A percentile compares a stretch with the other conserved stretches of the same genome.
These are phyloP conservation scores for Calycina marina DNA, from an alignment of 2,329 filamentous ascomycete genomes.

Conservation along the genomic window DNA sequence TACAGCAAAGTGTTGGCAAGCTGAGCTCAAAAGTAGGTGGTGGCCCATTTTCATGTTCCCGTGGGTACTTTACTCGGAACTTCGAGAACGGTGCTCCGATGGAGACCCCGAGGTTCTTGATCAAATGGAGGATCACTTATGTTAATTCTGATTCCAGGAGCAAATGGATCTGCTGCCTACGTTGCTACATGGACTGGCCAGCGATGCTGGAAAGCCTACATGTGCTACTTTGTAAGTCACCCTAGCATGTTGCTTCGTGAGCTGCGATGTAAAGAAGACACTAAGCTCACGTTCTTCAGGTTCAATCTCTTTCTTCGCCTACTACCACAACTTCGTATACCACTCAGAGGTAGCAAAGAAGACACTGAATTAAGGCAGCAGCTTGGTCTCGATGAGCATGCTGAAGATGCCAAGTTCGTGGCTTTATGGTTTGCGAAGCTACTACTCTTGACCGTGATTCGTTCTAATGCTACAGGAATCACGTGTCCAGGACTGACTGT, in stretches of 20 bases:
- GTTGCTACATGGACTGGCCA: constrained; percentile 50
- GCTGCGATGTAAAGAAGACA: too few species aligned
- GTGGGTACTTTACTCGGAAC: too few species aligned
- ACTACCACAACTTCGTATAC: constrained; percentile 56
- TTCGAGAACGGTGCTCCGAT: too few species aligned
- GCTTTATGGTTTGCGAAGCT: constrained; percentile 65
- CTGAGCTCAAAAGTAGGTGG: constrained; percentile 32
- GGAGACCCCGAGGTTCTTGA: too few species aligned
- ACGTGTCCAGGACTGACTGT: constrained; percentile 41
- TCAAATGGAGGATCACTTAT: too few species aligned
- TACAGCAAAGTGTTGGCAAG: constrained; percentile 66
- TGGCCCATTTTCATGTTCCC: too few species aligned
- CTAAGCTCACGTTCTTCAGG: neutral
- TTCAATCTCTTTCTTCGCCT: constrained; percentile 75
- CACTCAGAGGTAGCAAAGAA: constrained; percentile 63
- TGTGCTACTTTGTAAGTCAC: constrained; percentile 39
- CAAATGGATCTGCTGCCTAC: constrained; percentile 60
- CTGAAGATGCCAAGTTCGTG: constrained; percentile 58
- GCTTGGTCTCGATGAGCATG: constrained; percentile 46
- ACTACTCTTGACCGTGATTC: constrained; percentile 47
- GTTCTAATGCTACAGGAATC: constrained; percentile 19
- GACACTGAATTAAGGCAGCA: constrained; percentile 52
- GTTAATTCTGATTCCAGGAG: constrained; percentile 38
- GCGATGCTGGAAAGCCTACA: constrained; percentile 37
- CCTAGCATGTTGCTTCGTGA: too few species aligned